Evolutionary conservation across 306 rosid genomes (phyloP).

Genomic region (Sicyos edulis): DNA sequence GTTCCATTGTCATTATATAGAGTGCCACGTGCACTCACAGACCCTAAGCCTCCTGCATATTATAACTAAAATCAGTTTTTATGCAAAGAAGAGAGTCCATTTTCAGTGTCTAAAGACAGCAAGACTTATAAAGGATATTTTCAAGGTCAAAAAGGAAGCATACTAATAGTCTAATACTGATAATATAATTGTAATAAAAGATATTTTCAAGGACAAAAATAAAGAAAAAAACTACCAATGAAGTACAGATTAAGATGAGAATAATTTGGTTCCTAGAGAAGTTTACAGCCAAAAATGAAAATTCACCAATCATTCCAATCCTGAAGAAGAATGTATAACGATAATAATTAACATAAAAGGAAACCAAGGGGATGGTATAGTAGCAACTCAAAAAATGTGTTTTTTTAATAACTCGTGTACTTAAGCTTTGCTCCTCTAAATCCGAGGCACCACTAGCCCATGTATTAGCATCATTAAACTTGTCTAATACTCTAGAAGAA

Average conservation of each 20-base stretch:
- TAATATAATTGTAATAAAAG: background rate
- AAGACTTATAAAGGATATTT: too few relatives aligned
- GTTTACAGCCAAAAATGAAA: background rate
- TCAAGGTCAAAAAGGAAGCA: background rate
- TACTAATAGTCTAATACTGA: background rate
- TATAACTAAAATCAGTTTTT: constrained; percentile 8
- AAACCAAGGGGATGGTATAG: background rate
- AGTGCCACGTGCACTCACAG: constrained; percentile 71
- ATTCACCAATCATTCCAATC: constrained; percentile 3
- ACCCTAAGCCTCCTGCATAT: constrained; percentile 74
- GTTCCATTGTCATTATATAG: constrained; percentile 45
- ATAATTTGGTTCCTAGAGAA: background rate
- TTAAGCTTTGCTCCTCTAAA: too few relatives aligned
- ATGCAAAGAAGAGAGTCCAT: background rate
- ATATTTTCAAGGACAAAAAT: background rate
- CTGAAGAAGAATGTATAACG: background rate
- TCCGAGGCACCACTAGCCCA: too few relatives aligned
- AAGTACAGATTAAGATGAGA: background rate
- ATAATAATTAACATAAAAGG: background rate
- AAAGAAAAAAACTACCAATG: background rate
- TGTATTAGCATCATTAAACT: constrained; percentile 3
- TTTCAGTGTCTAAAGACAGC: background rate
- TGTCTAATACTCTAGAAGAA: background rate
- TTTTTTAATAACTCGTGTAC: too few relatives aligned
- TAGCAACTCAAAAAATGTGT: background rate